Percentiles rank a stretch among this genome's conserved stretches.
Conservation (phyloP, 1,284 basidiomycete species). For the Moesziomyces sp. region DNA sequence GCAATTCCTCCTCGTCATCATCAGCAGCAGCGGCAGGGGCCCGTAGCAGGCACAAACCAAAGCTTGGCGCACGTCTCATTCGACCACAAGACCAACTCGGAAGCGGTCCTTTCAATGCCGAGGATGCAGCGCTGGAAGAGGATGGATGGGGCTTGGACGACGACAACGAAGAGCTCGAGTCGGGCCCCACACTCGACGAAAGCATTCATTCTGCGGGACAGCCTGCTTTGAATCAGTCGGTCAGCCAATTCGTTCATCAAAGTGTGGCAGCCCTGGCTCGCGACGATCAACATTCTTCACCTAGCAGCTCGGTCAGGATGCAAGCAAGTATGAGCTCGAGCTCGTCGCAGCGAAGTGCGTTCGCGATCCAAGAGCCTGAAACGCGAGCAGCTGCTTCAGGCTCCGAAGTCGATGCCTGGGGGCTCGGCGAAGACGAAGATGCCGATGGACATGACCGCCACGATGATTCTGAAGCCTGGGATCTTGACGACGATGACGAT, state of each 20-base stretch:
- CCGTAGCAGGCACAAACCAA: slow-evolving; percentile 33
- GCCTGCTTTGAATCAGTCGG: not conserved
- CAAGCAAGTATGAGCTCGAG: slow-evolving; percentile 28
- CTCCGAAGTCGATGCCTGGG: slow-evolving; percentile 51
- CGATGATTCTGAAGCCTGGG: slow-evolving; percentile 45
- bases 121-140: slow-evolving; percentile 40
- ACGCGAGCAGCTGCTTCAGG: not conserved
- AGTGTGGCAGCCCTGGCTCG: slow-evolving; percentile 15
- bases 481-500: slow-evolving; percentile 20
- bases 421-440: slow-evolving; percentile 43
- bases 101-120: slow-evolving; percentile 53
- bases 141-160: slow-evolving; percentile 56
- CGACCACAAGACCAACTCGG: slow-evolving; percentile 55
- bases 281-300: slow-evolving; percentile 12
- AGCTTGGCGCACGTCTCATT: slow-evolving; percentile 52
- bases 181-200: not conserved
- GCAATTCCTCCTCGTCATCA: slow-evolving; percentile 38
- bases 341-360: slow-evolving; percentile 32
- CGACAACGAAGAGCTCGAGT: slow-evolving; percentile 11
- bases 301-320: slow-evolving; percentile 29
- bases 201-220: not conserved
- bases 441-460: not conserved
- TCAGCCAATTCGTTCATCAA: slow-evolving; percentile 10
- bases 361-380: slow-evolving; percentile 18
- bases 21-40: slow-evolving; percentile 10